These are phyloP conservation scores for Apiospora marii DNA, from an alignment of 2,329 filamentous ascomycete genomes.

Conservation along the genomic window DNA sequence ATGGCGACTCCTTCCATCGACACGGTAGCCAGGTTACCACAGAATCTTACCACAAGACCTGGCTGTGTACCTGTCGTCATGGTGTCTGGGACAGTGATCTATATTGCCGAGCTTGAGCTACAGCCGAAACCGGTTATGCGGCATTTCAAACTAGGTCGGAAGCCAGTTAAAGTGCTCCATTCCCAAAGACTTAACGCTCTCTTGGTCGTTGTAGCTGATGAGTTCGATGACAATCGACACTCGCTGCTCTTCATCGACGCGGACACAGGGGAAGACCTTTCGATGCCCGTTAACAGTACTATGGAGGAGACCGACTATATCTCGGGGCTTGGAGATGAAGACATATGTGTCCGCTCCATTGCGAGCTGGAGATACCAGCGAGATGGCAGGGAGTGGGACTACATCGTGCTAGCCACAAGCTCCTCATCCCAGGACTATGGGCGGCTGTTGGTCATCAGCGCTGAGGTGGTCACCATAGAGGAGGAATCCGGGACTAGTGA, in stretches of 20 bases:
- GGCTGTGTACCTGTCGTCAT: conserved; percentile 56
- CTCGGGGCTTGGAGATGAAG: conserved; percentile 61
- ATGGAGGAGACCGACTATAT: conserved; percentile 54
- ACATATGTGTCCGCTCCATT: conserved; percentile 67
- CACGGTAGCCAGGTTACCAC: conserved; percentile 52
- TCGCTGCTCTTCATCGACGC: conserved; percentile 65
- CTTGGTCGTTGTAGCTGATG: conserved; percentile 58
- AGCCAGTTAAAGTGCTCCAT: conserved; percentile 61
- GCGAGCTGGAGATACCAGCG: conserved; percentile 70
- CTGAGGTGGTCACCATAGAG: conserved; percentile 43
- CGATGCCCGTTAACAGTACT: conserved; percentile 51
- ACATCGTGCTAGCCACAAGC: conserved; percentile 66
- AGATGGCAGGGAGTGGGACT: conserved; percentile 65
- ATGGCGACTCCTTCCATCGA: conserved; percentile 57
- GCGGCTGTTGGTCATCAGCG: conserved; percentile 63
- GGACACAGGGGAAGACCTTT: conserved; percentile 60
- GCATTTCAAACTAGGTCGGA: conserved; percentile 45
- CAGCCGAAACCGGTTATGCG: conserved; percentile 42
- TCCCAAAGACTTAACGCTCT: conserved; percentile 61
- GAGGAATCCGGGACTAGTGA: conserved; percentile 28
- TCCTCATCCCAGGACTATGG: conserved; percentile 47
- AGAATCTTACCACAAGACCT: conserved; percentile 47
- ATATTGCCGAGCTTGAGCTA: conserved; percentile 60
- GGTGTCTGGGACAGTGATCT: conserved; percentile 56
- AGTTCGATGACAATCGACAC: conserved; percentile 42